Base-by-base conservation (phyloP, 345 rosid genomes). In the Stellera chamaejasme region DNA sequence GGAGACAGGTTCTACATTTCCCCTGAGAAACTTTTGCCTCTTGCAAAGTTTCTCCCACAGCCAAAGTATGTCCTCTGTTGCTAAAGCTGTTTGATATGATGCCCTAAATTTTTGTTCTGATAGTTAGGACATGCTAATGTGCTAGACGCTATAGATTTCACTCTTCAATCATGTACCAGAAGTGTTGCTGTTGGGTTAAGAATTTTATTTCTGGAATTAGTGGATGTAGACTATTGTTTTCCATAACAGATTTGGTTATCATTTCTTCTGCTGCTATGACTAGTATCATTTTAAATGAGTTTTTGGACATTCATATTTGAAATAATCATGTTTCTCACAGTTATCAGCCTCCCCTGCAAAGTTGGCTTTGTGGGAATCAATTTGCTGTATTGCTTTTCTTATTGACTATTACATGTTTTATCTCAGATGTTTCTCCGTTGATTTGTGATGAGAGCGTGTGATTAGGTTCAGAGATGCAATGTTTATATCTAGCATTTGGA, bases 1-100 rank as follows among this genome's bases (percentile, higher is more conserved):
- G 97, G 99, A 12, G 96, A 89, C 55, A 93, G 84, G 78, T 93
- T 93, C 72, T 93, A 27, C 72, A 89, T 93, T 41, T 87, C 89
- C 55, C 97, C 97, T 0, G 39, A 11, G 26, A 90, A 83, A 75
- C 96, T 93, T 43, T 72, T 89, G 77, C 97, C 96, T 41, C 86
- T 93, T 48, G 74, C 90, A 36, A 82, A 75, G 70, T 93, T 93
- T 75, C 88, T 93, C 73, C 56, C 91, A 11, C 99, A 82, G 68
- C 99, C 97, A 15, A 93, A 93, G 97, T 89, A 80, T 56, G 86
- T 67, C 65, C 58, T 5, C 64, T 52, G 9, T 56, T 15, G 13
- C 48, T 8, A 3, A 51, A 4, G 3, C 23, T 13, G 10, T 69
- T 15, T 28, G 3, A 5, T 1, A 27, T 5, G 14, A 13, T 3